These are phyloP conservation scores for Pseudogymnoascus sp. DNA, from an alignment of 2,329 filamentous ascomycete species.

Conservation along the genomic window DNA sequence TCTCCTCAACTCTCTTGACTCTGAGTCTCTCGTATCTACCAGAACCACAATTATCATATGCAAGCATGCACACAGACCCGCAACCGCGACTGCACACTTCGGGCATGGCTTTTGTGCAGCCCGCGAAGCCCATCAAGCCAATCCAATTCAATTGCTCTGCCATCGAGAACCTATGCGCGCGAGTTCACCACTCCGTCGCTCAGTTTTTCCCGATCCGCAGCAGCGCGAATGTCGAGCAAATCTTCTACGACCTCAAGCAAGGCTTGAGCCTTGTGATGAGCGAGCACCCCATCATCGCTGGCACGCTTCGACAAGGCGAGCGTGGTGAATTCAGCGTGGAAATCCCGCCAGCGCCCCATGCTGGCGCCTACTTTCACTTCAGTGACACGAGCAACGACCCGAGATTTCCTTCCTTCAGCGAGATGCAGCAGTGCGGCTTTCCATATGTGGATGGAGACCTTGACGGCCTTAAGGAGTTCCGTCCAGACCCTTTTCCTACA, in stretches of 20 bases:
- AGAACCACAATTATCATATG: not conserved
- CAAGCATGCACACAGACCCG: not conserved
- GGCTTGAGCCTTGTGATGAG: not conserved
- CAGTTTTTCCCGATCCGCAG: not conserved
- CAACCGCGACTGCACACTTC: not conserved
- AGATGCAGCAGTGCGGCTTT: not conserved
- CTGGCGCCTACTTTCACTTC: constrained; percentile 1
- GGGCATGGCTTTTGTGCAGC: not conserved
- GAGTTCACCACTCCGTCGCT: not conserved
- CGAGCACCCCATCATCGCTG: not conserved
- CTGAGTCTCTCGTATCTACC: not conserved
- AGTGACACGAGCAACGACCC: not conserved
- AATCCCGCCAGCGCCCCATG: not conserved
- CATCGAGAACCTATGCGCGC: constrained; percentile 1
- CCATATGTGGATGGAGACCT: constrained; percentile 1
- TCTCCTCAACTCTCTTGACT: not conserved
- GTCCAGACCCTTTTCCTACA: not conserved
- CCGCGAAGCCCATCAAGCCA: not conserved
- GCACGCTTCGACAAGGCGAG: not conserved
- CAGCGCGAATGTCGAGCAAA: not conserved
- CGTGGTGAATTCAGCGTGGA: not conserved
- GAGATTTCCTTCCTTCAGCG: not conserved
- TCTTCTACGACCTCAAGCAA: not conserved
- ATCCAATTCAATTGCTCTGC: not conserved
- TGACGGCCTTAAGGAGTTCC: not conserved